phyloP scores from a whole-genome alignment of 2,329 filamentous ascomycete species.

The Pestalotiopsis sp. region DNA sequence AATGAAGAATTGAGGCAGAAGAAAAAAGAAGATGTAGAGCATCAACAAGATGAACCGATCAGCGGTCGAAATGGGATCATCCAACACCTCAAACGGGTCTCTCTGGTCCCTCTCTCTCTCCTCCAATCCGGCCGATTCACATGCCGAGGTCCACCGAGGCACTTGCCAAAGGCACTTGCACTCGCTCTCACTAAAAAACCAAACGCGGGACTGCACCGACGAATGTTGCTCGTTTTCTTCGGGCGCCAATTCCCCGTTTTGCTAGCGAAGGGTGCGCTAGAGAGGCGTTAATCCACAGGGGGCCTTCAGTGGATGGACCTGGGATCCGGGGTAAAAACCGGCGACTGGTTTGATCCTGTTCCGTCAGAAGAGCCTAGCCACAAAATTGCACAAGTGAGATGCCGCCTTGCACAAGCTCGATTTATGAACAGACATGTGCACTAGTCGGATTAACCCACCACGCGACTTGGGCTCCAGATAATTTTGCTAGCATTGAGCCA shows the following conservation, averaged over 20 bases:
- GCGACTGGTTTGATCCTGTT: slow-evolving; percentile 1
- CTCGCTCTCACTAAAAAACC: background rate
- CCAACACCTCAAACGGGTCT: background rate
- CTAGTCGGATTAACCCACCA: slow-evolving; percentile 14
- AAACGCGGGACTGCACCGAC: background rate
- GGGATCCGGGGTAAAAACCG: slow-evolving; percentile 5
- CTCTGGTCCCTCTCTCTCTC: background rate
- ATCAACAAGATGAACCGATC: slow-evolving; percentile 1
- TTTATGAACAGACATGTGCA: no score
- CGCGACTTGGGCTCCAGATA: slow-evolving; percentile 15
- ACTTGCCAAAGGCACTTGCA: slow-evolving; percentile 1
- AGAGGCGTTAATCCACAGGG: background rate
- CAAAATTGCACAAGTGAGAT: background rate
- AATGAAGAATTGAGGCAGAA: background rate
- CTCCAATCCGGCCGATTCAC: slow-evolving; percentile 9
- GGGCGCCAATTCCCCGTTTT: background rate
- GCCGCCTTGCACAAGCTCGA: no score
- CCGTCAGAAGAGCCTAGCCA: background rate
- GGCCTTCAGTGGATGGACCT: background rate
- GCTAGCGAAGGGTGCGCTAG: background rate
- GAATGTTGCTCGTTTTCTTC: background rate
- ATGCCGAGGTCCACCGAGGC: slow-evolving; percentile 21
- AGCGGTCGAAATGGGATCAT: background rate
- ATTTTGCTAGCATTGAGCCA: slow-evolving; percentile 9
- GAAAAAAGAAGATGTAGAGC: background rate